Percentiles rank a stretch among this genome's conserved stretches.
Evolutionary conservation across 78 protist genomes (phyloP).

Genomic region (Dictyostelium purpureum): DNA sequence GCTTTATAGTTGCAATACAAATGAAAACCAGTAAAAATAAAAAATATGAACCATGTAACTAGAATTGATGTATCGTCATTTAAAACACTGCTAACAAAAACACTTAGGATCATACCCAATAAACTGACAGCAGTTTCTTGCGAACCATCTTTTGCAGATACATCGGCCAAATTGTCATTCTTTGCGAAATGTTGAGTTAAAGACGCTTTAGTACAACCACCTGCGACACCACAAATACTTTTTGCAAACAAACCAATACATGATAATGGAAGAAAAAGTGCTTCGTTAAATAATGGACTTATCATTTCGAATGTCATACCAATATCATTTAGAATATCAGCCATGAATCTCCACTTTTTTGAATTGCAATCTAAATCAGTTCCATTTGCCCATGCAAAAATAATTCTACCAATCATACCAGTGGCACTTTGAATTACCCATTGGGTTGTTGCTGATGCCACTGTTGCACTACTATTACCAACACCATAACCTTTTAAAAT

Average conservation of each 20-base stretch:
- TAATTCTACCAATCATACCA: constrained; percentile 62
- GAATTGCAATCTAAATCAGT: constrained; percentile 70
- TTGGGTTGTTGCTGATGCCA: constrained; percentile 52
- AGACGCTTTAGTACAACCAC: constrained; percentile 78
- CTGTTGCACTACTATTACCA: constrained; percentile 59
- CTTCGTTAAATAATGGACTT: neutral
- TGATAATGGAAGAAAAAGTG: constrained; percentile 15
- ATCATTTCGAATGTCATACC: constrained; percentile 84
- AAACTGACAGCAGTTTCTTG: constrained; percentile 70
- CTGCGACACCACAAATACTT: constrained; percentile 78
- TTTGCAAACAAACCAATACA: constrained; percentile 20
- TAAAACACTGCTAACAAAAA: neutral
- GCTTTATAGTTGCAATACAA: constrained; percentile 61
- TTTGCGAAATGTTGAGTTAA: constrained; percentile 71
- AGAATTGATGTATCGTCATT: neutral
- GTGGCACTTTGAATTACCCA: constrained; percentile 72
- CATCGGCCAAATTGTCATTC: constrained; percentile 80
- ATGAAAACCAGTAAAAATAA: constrained; percentile 5
- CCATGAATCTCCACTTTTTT: constrained; percentile 77
- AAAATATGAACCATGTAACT: neutral
- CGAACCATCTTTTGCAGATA: constrained; percentile 83
- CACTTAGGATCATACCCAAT: constrained; percentile 48
- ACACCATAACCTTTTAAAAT: constrained; percentile 81
- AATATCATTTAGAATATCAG: constrained; percentile 74
- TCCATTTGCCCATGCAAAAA: constrained; percentile 53